These are phyloP conservation scores for Colletotrichum caudatum DNA, from an alignment of 2,329 filamentous ascomycete species.

Conservation along the genomic window DNA sequence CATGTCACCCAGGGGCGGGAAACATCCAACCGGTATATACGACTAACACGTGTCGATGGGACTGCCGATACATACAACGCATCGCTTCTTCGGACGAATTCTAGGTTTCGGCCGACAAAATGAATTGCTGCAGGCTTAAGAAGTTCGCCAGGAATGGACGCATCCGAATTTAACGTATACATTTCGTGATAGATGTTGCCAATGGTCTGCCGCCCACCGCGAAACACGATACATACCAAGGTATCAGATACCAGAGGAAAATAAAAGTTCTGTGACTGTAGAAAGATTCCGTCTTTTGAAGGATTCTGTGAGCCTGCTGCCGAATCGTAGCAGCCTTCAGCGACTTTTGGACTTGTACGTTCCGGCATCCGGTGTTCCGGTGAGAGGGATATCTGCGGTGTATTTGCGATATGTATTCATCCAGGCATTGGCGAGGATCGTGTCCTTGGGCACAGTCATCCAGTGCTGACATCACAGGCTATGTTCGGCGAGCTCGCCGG, in stretches of 20 bases:
- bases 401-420: background rate
- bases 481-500: background rate
- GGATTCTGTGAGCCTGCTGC: background rate
- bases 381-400: background rate
- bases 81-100: background rate
- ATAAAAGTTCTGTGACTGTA: background rate
- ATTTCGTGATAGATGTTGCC: background rate
- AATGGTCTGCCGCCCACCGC: background rate
- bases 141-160: background rate
- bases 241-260: background rate
- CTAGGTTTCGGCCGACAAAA: background rate
- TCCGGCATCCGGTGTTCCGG: no score
- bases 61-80: background rate
- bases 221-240: background rate
- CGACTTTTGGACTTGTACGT: background rate
- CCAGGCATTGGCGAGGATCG: no score
- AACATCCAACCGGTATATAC: conserved; percentile 39
- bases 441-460: background rate
- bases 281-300: background rate
- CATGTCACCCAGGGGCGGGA: conserved; percentile 46
- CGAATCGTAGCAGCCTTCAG: background rate
- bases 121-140: background rate
- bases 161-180: background rate
- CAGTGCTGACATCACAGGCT: background rate
- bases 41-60: background rate